A percentile compares a stretch with the other conserved stretches of the same genome.
These are phyloP conservation scores for Heliamphora pulchella DNA, from an alignment of 179 eudicot genomes.

Conservation along the genomic window DNA sequence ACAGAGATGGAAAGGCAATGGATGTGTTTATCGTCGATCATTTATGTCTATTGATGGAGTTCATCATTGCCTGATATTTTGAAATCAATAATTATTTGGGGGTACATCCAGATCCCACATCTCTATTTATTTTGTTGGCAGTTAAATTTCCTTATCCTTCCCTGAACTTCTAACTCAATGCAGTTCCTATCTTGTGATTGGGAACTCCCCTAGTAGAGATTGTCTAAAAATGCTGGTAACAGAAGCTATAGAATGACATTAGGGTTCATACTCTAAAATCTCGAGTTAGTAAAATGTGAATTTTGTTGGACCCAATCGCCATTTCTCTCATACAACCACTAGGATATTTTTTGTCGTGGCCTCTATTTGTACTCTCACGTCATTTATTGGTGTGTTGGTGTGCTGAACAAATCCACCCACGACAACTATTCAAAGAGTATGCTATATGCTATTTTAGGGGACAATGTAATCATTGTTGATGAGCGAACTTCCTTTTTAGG, in stretches of 20 bases:
- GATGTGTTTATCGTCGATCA: constrained; percentile 32
- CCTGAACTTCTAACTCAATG: neutral
- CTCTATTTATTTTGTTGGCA: neutral
- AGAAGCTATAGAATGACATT: neutral
- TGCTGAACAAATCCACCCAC: too few species aligned
- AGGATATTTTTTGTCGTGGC: too few species aligned
- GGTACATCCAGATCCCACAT: constrained; percentile 19
- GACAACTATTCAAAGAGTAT: too few species aligned
- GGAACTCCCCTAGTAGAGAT: neutral
- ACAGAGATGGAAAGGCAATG: constrained; percentile 23
- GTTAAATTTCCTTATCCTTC: neutral
- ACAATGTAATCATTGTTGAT: too few species aligned
- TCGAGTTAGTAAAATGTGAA: neutral
- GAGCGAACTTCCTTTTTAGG: too few species aligned
- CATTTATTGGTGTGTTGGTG: too few species aligned
- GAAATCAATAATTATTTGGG: constrained; percentile 11
- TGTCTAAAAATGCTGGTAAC: neutral
- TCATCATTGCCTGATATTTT: constrained; percentile 29
- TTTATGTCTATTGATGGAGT: constrained; percentile 31
- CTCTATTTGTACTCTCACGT: too few species aligned
- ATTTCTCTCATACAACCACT: too few species aligned
- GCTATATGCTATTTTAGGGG: too few species aligned
- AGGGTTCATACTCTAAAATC: neutral
- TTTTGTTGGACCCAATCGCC: too few species aligned
- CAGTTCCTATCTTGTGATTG: neutral